Evolutionary conservation across 805 yeast genomes (phyloP), one percentile per base, ranked within the genome.

Genomic region (Sugiyamaella lignohabitans): DNA sequence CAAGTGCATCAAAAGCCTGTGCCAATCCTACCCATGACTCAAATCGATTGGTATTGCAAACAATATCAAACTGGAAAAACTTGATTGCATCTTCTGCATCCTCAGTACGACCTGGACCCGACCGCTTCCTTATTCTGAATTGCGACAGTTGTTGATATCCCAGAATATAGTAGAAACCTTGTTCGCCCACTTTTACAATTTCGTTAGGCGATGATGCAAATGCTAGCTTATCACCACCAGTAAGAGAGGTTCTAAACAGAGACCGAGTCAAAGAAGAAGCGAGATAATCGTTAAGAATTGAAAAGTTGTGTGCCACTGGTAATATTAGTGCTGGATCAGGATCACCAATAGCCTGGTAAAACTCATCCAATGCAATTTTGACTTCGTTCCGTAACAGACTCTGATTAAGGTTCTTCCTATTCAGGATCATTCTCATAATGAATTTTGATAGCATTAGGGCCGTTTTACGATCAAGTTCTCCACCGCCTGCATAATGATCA

Each of bases 11-110:
- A 55, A 75, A 88, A 0, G 91, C 80, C 58, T 82, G 87, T 0
- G 94, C 96, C 11, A 93, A 61, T 1, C 87, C 71, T 36, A 79
- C 69, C 99, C 99, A 93, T 5, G 86, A 79, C 63, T 93, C 98
- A 40, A 82, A 72, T 24, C 96, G 68, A 35, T 74, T 67, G 1
- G 84, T 73, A 3, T 84, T 79, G 55, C 80, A 80, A 1, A 80
- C 57, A 16, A 93, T 63, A 60, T 93, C 98, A 45, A 71, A 68
- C 42, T 72, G 74, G 49, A 88, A 71, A 62, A 81, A 75, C 41
- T 74, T 73, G 16, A 86, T 76, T 1, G 93, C 86, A 38, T 76
- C 73, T 48, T 85, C 93, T 32, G 91, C 62, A 58, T 88, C 97
- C 3, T 87, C 85, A 0, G 84, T 79, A 47, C 95, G 72, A 8